Conservation (phyloP, 139 green algal genomes). For the Chlorella sp. region DNA sequence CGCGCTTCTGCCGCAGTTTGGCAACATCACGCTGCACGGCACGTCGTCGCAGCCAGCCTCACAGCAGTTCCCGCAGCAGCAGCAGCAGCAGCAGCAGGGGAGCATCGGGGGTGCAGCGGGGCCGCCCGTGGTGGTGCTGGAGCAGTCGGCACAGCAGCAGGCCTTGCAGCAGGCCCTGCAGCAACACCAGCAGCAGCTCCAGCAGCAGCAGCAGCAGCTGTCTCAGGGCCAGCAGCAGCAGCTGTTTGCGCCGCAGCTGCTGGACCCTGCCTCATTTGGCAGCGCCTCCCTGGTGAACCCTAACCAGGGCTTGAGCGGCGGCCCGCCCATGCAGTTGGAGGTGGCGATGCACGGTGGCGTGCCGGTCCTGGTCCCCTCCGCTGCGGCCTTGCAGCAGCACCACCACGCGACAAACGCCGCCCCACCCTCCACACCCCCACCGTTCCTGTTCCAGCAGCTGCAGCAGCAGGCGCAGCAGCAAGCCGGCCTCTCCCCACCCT, state of each 20-base stretch:
- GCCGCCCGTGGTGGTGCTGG: background rate
- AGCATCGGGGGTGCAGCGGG: background rate
- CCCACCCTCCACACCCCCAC: too few species aligned
- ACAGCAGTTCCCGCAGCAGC: too few species aligned
- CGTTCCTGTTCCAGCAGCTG: too few species aligned
- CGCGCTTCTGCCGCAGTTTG: background rate
- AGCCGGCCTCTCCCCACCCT: too few species aligned
- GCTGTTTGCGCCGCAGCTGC: background rate
- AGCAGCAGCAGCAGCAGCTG: constrained; percentile 1
- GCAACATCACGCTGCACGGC: background rate
- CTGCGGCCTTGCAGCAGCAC: background rate
- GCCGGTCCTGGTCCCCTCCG: background rate
- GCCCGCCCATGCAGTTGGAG: background rate
- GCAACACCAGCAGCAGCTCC: background rate
- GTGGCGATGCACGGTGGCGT: background rate
- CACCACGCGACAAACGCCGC: too few species aligned
- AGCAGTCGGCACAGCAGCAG: background rate
- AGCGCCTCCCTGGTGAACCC: too few species aligned
- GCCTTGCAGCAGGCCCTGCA: background rate
- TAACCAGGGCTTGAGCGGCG: background rate
- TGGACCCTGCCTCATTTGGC: too few species aligned
- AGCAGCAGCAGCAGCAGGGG: too few species aligned
- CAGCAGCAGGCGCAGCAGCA: too few species aligned
- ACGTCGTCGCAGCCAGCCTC: too few species aligned
- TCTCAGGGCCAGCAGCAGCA: constrained; percentile 15